Percentiles rank a stretch among this genome's conserved stretches.
Conservation (phyloP, 2,329 filamentous ascomycete genomes). For the Diaporthe capsici region DNA sequence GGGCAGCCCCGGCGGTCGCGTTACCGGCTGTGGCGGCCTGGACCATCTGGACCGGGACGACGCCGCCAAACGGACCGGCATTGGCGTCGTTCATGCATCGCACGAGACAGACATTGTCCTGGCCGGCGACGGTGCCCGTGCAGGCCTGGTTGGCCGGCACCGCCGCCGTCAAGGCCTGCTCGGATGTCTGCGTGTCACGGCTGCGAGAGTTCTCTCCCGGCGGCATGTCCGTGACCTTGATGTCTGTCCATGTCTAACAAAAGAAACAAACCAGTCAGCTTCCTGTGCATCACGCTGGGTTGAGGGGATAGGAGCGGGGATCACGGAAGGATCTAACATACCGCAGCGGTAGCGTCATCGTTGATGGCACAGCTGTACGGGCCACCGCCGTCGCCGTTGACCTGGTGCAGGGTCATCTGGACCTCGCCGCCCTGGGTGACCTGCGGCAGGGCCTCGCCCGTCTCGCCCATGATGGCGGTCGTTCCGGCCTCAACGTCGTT, state of each 20-base stretch:
- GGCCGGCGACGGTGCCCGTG: conserved; percentile 71
- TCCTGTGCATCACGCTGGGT: background rate
- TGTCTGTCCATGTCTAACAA: conserved; percentile 61
- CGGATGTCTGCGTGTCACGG: conserved; percentile 46
- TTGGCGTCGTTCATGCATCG: conserved; percentile 72
- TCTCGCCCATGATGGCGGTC: conserved; percentile 69
- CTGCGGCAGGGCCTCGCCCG: conserved; percentile 70
- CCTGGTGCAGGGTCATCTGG: conserved; percentile 75
- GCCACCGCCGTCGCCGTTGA: conserved; percentile 76
- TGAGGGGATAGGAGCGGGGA: background rate
- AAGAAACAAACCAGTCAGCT: background rate
- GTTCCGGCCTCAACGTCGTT: conserved; percentile 72
- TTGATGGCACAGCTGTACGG: conserved; percentile 77
- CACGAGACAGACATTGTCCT: conserved; percentile 73
- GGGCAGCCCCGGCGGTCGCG: conserved; percentile 39
- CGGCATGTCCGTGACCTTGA: conserved; percentile 68
- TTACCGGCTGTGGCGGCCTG: conserved; percentile 25
- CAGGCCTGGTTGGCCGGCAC: conserved; percentile 69
- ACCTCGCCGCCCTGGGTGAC: conserved; percentile 69
- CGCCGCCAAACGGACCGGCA: conserved; percentile 72
- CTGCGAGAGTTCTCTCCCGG: conserved; percentile 66
- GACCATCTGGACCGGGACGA: conserved; percentile 53
- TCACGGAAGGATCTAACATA: background rate
- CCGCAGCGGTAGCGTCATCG: conserved; percentile 66
- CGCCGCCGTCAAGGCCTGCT: conserved; percentile 65